Evolutionary conservation across 1,284 basidiomycete genomes (phyloP), one percentile per base, ranked within the genome.

Genomic region (Omphalotus olearius): DNA sequence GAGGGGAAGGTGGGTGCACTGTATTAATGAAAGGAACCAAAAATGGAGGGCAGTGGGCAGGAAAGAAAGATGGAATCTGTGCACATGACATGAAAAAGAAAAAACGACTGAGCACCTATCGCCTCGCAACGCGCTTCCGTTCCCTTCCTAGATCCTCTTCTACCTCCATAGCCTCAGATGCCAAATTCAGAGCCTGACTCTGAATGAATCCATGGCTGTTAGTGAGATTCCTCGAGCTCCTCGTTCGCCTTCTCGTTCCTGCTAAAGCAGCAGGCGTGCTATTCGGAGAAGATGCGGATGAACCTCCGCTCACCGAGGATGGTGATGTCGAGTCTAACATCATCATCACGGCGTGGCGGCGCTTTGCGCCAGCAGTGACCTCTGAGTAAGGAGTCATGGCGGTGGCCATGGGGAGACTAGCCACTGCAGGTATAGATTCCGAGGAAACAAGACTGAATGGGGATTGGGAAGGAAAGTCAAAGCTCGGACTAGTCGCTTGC

Each of bases 331-430:
- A 66, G 57, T 79, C 78, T 7, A 80, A 70, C 77, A 80, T 79
- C 76, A 82, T 78, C 79, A 82, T 82, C 59, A 81, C 73, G 0
- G 78, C 77, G 56, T 82, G 79, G 33, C 80, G 72, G 11, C 79
- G 73, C 60, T 82, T 82, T 0, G 66, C 65, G 25, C 69, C 70
- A 10, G 67, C 60, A 33, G 71, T 66, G 6, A 70, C 63, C 13
- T 47, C 52, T 11, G 51, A 51, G 11, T 36, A 18, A 47, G 33
- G 46, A 6, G 67, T 57, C 49, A 71, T 60, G 49, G 68, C 59
- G 45, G 69, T 64, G 20, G 68, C 66, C 30, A 69, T 62, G 18
- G 74, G 69, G 10, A 65, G 43, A 25, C 63, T 60, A 23, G 63
- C 57, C 30, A 56, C 51, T 25, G 59, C 45, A 35, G 65, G 52